Evolutionary conservation across 441 rosid genomes (phyloP).

Genomic region (Eruca vesicaria): DNA sequence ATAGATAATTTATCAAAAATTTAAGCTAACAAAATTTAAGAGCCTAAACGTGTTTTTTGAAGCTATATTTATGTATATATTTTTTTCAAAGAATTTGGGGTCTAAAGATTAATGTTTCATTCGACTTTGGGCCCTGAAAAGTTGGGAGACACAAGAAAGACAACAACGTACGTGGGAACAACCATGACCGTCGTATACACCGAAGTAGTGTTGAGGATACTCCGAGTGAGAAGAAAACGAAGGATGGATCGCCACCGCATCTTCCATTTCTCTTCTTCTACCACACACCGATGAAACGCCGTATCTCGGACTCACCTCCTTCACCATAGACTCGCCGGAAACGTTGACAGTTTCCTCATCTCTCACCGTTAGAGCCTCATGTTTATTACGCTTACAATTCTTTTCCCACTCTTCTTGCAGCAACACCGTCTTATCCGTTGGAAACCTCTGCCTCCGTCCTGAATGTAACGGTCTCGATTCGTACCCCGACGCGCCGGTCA

Average conservation of each 20-base stretch:
- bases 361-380: neutral
- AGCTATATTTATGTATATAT: too few species aligned
- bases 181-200: conserved; percentile 91
- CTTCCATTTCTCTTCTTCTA: conserved; percentile 67
- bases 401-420: conserved; percentile 12
- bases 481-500: conserved; percentile 47
- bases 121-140: neutral
- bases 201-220: conserved; percentile 55
- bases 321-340: conserved; percentile 1
- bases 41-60: too few species aligned
- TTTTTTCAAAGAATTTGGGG: too few species aligned
- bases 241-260: conserved; percentile 51
- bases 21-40: too few species aligned
- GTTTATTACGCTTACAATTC: conserved; percentile 18
- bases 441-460: conserved; percentile 39
- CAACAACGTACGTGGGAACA: conserved; percentile 75
- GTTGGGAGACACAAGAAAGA: neutral
- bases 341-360: neutral
- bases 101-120: too few species aligned
- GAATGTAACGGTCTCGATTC: conserved; percentile 43
- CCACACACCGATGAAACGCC: conserved; percentile 55
- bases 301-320: conserved; percentile 36
- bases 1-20: too few species aligned
- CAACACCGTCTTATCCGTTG: conserved; percentile 6
- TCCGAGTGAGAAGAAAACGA: conserved; percentile 23